Evolutionary conservation across 2,329 filamentous ascomycete species (phyloP), one percentile per base, ranked within the genome.

Genomic region (Colletotrichum plurivorum): DNA sequence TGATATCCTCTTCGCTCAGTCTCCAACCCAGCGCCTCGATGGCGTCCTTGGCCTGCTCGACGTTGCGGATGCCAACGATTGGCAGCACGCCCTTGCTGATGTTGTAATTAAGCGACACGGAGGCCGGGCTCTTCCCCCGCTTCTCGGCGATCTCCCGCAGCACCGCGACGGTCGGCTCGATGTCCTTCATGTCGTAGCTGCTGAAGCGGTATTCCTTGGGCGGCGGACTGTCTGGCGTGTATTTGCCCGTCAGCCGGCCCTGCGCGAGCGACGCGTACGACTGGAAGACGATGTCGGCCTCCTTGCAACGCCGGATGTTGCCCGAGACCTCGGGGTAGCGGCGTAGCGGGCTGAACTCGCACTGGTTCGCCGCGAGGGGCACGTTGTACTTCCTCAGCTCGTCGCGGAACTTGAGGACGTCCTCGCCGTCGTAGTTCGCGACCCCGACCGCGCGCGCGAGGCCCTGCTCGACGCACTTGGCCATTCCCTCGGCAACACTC

Each of bases 61-160:
- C 57, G 2, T 41, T 67, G 0, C 20, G 27, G 18, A 55, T 15
- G 8, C 63, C 31, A 31, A 56, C 51, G 13, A 52, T 31, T 1
- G 20, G 56, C 5, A 36, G 13, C 3, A 16, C 45, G 1, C 22
- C 45, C 20, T 20, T 63, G 3, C 45, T 22, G 12, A 67, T 18
- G 22, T 57, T 61, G 49, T 31, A 55, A 6, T 61, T 54, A 10
- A 66, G 49, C 18, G 58, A 27, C 15, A 63, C 7, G 8, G 25
- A 52, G 16, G 36, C 22, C 0, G n/a, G 5, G 8, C 45, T 52
- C 52, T 63, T 57, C 8, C 45, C 18, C 13, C 52, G 10, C 7
- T 27, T 46, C 45, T 52, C 22, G 7, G 31, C 36, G 18, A 52
- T 18, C 4, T 63, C 45, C 4, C n/a, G 36, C 8, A 52, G 8